Percentiles rank a stretch among this genome's conserved stretches.
Evolutionary conservation across 805 yeast genomes (phyloP).

Genomic region (Monosporozyma servazzii): DNA sequence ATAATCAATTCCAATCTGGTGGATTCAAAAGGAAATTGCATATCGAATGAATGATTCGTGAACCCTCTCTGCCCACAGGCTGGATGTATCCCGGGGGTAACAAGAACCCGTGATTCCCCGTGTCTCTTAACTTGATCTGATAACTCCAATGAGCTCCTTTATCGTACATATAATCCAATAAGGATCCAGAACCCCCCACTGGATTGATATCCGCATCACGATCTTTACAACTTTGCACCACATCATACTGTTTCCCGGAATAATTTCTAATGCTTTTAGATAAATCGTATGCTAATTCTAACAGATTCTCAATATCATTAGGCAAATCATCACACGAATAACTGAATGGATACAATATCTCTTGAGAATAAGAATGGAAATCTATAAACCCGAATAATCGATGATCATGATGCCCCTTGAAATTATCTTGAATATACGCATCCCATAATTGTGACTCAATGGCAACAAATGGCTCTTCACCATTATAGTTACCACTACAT

Average conservation of each 20-base stretch:
- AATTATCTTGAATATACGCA: conserved; percentile 35
- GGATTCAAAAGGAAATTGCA: conserved; percentile 44
- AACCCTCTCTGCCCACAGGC: conserved; percentile 72
- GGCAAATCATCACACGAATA: conserved; percentile 67
- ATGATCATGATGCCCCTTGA: conserved; percentile 34
- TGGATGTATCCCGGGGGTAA: conserved; percentile 58
- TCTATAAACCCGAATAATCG: conserved; percentile 70
- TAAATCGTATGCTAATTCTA: conserved; percentile 75
- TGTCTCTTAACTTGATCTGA: conserved; percentile 72
- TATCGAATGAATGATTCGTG: conserved; percentile 59
- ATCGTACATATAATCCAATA: conserved; percentile 78
- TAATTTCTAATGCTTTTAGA: conserved; percentile 60
- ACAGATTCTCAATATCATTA: conserved; percentile 68
- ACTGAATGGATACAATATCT: conserved; percentile 74
- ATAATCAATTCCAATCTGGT: conserved; percentile 16
- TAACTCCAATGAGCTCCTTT: conserved; percentile 76
- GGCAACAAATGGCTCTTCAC: conserved; percentile 63
- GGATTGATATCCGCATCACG: conserved; percentile 66
- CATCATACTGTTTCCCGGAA: conserved; percentile 58
- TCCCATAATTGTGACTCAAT: conserved; percentile 46
- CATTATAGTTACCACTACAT: conserved; percentile 78
- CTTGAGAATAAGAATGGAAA: conserved; percentile 79
- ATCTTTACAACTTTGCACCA: conserved; percentile 71
- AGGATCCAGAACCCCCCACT: conserved; percentile 70
- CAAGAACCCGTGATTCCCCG: conserved; percentile 75